These are phyloP conservation scores for Aphanomyces stellatus DNA, from an alignment of 352 stramenopile genomes.

Conservation along the genomic window DNA sequence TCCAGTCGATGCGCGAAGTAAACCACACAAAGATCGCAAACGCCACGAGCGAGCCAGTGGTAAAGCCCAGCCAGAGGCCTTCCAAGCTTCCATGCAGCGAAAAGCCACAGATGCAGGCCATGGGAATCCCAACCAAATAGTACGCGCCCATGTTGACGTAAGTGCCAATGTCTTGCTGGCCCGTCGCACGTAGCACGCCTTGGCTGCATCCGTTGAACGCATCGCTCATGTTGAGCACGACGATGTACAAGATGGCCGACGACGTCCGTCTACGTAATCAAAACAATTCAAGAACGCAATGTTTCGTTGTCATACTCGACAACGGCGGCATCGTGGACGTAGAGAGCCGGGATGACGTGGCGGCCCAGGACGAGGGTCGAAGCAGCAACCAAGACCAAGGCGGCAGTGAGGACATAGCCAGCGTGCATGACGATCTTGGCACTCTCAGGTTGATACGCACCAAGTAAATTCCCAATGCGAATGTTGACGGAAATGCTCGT, in stretches of 20 bases:
- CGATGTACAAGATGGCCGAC: constrained; percentile 40
- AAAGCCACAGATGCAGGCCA: constrained; percentile 18
- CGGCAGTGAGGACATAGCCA: constrained; percentile 31
- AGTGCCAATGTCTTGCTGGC: constrained; percentile 42
- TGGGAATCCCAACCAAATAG: constrained; percentile 54
- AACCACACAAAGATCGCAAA: not conserved
- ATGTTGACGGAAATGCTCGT: constrained; percentile 71
- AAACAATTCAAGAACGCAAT: not conserved
- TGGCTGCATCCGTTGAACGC: constrained; percentile 66
- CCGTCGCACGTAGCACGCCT: constrained; percentile 56
- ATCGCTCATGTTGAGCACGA: constrained; percentile 59
- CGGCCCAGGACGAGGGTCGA: constrained; percentile 35
- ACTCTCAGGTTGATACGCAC: constrained; percentile 67
- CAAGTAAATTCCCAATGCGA: constrained; percentile 68
- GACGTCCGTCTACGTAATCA: not conserved
- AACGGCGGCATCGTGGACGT: constrained; percentile 49
- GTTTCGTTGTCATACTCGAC: constrained; percentile 16
- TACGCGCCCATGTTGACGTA: constrained; percentile 61
- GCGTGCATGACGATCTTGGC: constrained; percentile 67
- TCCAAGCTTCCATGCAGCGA: not conserved
- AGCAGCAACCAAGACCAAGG: constrained; percentile 33
- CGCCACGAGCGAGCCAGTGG: not conserved
- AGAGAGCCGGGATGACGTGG: constrained; percentile 40
- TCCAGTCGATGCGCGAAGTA: not conserved
- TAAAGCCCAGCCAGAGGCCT: not conserved